Conservation (phyloP, 371 early-diverging fungal genomes). For the Nosema muscidifuracis region DNA sequence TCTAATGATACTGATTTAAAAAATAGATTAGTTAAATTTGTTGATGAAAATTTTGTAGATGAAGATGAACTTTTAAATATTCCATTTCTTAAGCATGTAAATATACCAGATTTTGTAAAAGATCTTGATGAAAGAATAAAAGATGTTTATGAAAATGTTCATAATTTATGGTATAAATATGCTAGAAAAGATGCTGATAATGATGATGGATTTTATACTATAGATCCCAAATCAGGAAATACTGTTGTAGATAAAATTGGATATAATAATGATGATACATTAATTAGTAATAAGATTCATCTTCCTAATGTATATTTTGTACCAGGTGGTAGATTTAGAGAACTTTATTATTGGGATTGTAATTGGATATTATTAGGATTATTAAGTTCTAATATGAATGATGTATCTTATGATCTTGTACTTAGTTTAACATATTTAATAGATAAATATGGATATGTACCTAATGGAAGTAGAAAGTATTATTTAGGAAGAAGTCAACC, state of each 20-base stretch:
- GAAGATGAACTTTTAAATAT: neutral
- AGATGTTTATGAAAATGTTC: neutral
- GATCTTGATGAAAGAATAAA: neutral
- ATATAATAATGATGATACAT: neutral
- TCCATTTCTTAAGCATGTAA: neutral
- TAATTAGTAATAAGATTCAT: neutral
- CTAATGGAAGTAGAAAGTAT: slow-evolving; percentile 76
- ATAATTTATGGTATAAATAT: neutral
- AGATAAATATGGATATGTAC: slow-evolving; percentile 70
- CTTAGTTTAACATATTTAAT: slow-evolving; percentile 69
- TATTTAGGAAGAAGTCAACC: slow-evolving; percentile 78
- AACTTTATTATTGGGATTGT: slow-evolving; percentile 82
- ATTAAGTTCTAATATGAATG: slow-evolving; percentile 66
- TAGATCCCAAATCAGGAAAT: no score
- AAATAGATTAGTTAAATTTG: neutral
- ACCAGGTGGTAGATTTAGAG: slow-evolving; percentile 79
- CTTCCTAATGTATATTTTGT: slow-evolving; percentile 6
- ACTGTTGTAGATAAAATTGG: neutral
- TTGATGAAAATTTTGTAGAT: neutral
- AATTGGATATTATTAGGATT: slow-evolving; percentile 75
- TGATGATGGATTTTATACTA: no score
- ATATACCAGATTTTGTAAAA: neutral
- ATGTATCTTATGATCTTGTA: slow-evolving; percentile 66
- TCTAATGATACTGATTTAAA: neutral
- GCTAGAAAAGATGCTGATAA: neutral